Percentiles rank a stretch among this genome's conserved stretches.
These are phyloP conservation scores for Dipodascopsis tothii DNA, from an alignment of 805 yeast genomes.

Conservation along the genomic window DNA sequence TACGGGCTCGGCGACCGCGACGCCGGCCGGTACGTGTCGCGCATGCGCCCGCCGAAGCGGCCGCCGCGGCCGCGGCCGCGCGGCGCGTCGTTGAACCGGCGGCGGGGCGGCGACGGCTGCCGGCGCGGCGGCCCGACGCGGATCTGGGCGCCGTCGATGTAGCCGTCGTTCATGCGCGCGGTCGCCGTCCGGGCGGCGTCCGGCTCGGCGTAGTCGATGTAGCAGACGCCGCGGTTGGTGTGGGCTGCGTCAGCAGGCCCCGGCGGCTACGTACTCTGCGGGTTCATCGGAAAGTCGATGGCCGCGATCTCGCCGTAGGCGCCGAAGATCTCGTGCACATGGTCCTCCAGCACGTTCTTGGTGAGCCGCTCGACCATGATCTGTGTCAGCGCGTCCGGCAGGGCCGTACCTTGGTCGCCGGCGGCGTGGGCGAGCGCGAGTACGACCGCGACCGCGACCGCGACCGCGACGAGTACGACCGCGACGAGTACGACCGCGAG, in stretches of 20 bases:
- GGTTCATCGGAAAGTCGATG: constrained; percentile 9
- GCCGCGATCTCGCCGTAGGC: constrained; percentile 12
- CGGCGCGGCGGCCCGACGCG: too few relatives aligned
- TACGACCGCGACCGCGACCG: constrained; percentile 5
- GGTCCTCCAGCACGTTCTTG: constrained; percentile 13
- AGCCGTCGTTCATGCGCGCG: constrained; percentile 21
- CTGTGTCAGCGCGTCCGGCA: constrained; percentile 2
- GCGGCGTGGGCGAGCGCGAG: constrained; percentile 4
- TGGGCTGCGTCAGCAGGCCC: background rate
- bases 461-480: too few relatives aligned
- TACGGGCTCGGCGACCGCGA: background rate
- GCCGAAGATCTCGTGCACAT: constrained; percentile 20
- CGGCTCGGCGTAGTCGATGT: constrained; percentile 9
- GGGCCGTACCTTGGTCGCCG: background rate
- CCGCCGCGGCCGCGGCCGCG: background rate
- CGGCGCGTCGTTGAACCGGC: background rate
- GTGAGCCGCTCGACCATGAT: constrained; percentile 15
- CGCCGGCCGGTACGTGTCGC: background rate
- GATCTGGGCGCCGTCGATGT: constrained; percentile 16
- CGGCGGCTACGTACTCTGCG: background rate
- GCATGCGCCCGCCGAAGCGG: background rate
- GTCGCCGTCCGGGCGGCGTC: constrained; percentile 18
- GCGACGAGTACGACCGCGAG: too few relatives aligned
- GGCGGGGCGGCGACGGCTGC: background rate
- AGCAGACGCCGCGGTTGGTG: constrained; percentile 9